Conservation (phyloP, 2,329 filamentous ascomycete genomes). For the Aspergillus felis region DNA sequence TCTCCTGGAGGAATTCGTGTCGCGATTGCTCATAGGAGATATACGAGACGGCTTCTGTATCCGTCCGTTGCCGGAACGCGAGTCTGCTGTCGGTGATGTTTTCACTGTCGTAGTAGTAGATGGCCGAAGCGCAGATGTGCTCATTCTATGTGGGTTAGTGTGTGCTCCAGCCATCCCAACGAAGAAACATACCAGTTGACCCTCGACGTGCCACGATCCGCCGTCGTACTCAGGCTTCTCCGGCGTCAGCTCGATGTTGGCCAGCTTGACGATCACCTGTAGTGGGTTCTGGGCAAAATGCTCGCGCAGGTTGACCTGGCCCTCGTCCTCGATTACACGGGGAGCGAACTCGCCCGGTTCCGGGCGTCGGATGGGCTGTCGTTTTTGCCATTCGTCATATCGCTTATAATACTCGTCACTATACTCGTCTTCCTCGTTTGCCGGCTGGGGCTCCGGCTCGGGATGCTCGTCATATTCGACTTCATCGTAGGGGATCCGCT, state of each 20-base stretch:
- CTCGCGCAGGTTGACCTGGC: constrained; percentile 16
- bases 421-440: not conserved
- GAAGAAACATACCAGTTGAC: constrained; percentile 24
- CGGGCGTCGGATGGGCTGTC: constrained; percentile 7
- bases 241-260: constrained; percentile 58
- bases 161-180: not conserved
- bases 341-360: constrained; percentile 10
- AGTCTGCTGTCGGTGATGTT: constrained; percentile 57
- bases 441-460: constrained; percentile 1
- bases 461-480: constrained; percentile 5
- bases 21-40: constrained; percentile 2
- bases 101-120: constrained; percentile 62
- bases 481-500: constrained; percentile 10
- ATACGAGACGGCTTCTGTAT: not conserved
- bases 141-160: constrained; percentile 46
- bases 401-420: not conserved
- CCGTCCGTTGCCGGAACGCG: constrained; percentile 44
- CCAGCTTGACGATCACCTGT: constrained; percentile 58
- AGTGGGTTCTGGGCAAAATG: constrained; percentile 34
- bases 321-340: not conserved
- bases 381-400: not conserved
- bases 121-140: constrained; percentile 58
- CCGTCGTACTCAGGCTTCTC: constrained; percentile 54
- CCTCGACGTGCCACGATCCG: constrained; percentile 44
- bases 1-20: constrained; percentile 2